These are phyloP conservation scores for Hyphopichia burtonii DNA, from an alignment of 1,139 yeast species.

Conservation along the genomic window DNA sequence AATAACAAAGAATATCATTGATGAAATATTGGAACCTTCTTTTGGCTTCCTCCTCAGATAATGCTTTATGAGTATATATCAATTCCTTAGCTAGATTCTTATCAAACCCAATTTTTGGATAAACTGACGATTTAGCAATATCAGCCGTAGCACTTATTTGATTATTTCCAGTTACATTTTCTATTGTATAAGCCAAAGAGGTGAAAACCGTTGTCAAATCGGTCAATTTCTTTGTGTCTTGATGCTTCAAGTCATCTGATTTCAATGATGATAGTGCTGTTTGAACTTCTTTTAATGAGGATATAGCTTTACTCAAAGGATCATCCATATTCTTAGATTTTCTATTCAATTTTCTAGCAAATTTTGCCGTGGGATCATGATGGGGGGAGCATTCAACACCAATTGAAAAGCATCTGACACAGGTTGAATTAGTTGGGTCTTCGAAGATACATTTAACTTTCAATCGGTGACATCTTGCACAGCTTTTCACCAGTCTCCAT, in stretches of 20 bases:
- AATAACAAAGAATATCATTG: constrained; percentile 39
- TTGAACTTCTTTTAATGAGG: constrained; percentile 11
- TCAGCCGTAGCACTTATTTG: background rate
- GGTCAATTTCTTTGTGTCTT: constrained; percentile 5
- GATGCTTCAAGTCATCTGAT: constrained; percentile 7
- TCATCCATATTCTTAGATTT: constrained; percentile 9
- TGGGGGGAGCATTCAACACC: constrained; percentile 48
- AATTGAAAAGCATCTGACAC: constrained; percentile 47
- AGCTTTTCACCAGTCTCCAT: constrained; percentile 51
- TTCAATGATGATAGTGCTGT: constrained; percentile 14
- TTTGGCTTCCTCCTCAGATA: constrained; percentile 27
- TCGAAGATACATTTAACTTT: constrained; percentile 57
- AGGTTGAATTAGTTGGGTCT: constrained; percentile 41
- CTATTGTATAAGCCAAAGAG: background rate
- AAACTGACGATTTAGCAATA: constrained; percentile 5
- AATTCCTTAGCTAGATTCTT: constrained; percentile 43
- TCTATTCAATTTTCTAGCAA: constrained; percentile 21
- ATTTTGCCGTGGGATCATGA: constrained; percentile 44
- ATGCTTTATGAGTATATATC: constrained; percentile 19
- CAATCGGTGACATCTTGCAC: constrained; percentile 57
- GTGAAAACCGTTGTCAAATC: constrained; percentile 3
- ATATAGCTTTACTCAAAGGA: constrained; percentile 13
- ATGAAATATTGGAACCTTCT: constrained; percentile 35
- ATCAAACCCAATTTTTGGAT: constrained; percentile 39
- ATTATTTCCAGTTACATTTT: background rate